These are phyloP conservation scores for Cryphonectria carpinicola DNA, from an alignment of 2,329 filamentous ascomycete species.

Conservation along the genomic window DNA sequence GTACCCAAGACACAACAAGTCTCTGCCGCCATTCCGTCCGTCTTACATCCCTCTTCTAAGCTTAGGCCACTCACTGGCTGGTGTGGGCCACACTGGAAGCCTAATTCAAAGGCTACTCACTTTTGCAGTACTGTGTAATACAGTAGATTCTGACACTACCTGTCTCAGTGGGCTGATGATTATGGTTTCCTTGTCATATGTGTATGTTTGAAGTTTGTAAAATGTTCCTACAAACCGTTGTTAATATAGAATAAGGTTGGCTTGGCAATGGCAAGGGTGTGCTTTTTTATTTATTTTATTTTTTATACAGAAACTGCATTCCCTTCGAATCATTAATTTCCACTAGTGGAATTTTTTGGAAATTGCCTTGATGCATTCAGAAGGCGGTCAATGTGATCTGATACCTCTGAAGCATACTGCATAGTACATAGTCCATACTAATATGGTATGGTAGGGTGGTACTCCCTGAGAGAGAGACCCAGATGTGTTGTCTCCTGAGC, in stretches of 20 bases:
- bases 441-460: not conserved
- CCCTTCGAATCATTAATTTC: conserved; percentile 1
- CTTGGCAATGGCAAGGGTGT: conserved; percentile 2
- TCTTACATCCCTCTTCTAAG: not conserved
- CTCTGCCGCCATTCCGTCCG: not conserved
- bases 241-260: conserved; percentile 10
- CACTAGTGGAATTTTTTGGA: not conserved
- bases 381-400: not conserved
- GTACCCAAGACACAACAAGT: not conserved
- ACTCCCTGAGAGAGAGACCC: not conserved
- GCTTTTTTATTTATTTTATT: not conserved
- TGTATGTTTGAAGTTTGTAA: not conserved
- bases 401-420: not conserved
- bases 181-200: not conserved
- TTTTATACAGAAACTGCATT: not conserved
- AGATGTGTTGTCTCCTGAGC: not conserved
- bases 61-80: conserved; percentile 1
- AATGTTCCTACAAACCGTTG: not conserved
- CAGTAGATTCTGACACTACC: not conserved
- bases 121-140: not conserved
- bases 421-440: not conserved
- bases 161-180: not conserved
- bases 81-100: conserved; percentile 1
- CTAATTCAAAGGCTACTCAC: not conserved
- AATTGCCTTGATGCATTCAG: not conserved